A percentile compares a stretch with the other conserved stretches of the same genome.
phyloP scores from a whole-genome alignment of 2,329 filamentous ascomycete genomes.

The Pseudophaeomoniella oleicola region DNA sequence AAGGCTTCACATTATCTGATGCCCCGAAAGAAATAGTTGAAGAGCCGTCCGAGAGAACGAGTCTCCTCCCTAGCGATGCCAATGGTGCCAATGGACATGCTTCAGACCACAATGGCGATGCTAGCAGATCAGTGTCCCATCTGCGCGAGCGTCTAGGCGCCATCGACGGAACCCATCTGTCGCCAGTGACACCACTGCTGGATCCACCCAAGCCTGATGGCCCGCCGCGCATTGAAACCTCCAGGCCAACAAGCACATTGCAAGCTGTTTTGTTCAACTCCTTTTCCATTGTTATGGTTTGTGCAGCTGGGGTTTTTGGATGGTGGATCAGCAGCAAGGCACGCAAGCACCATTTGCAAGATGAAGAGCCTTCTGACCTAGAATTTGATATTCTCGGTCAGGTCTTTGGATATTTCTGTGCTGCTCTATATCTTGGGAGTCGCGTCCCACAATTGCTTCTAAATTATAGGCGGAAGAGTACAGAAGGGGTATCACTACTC shows the following conservation, averaged over 20 bases:
- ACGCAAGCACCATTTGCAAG: conserved; percentile 17
- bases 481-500: conserved; percentile 80
- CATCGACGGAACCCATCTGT: conserved; percentile 54
- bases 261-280: conserved; percentile 54
- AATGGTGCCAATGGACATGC: not conserved
- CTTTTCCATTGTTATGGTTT: conserved; percentile 64
- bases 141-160: conserved; percentile 35
- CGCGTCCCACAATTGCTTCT: conserved; percentile 81
- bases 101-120: conserved; percentile 5
- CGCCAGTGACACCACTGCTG: conserved; percentile 68
- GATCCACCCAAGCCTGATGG: conserved; percentile 26
- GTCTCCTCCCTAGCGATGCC: conserved; percentile 8
- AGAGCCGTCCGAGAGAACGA: conserved; percentile 10
- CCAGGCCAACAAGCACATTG: conserved; percentile 25
- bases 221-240: conserved; percentile 13
- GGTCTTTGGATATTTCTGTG: conserved; percentile 86
- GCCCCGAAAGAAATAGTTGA: conserved; percentile 4
- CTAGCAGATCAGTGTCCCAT: conserved; percentile 3
- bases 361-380: conserved; percentile 20
- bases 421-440: conserved; percentile 74
- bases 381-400: conserved; percentile 68
- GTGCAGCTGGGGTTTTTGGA: conserved; percentile 65
- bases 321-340: conserved; percentile 60
- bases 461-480: conserved; percentile 84
- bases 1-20: conserved; percentile 48